Conservation (phyloP, 345 rosid species). For the Bruguiera parviflora region DNA sequence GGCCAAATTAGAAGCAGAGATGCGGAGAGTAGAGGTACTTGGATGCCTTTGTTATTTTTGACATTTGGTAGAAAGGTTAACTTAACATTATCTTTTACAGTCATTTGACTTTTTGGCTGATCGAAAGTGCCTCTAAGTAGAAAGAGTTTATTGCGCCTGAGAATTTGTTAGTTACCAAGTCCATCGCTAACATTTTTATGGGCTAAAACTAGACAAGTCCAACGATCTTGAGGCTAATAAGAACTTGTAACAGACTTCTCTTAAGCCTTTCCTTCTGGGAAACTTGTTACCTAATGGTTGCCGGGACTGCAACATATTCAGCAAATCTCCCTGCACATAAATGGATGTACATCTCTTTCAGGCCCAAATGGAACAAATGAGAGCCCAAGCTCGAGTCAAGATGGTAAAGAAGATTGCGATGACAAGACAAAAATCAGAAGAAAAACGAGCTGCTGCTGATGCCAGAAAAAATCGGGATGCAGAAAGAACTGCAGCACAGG, state of each 20-base stretch:
- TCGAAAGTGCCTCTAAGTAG: neutral
- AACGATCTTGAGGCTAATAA: neutral
- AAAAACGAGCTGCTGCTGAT: constrained; percentile 52
- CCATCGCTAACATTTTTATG: no score
- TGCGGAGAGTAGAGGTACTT: constrained; percentile 61
- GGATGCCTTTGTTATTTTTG: neutral
- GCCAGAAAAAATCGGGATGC: constrained; percentile 49
- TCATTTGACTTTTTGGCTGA: neutral
- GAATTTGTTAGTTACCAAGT: neutral
- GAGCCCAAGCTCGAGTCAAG: constrained; percentile 56
- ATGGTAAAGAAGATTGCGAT: constrained; percentile 57
- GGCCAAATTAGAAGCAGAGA: constrained; percentile 64
- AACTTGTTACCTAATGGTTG: neutral
- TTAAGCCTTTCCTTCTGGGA: neutral
- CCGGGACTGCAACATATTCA: neutral
- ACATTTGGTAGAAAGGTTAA: neutral
- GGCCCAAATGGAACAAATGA: constrained; percentile 60
- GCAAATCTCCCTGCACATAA: neutral
- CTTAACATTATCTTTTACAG: no score
- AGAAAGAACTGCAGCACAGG: constrained; percentile 49
- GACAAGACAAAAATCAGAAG: constrained; percentile 61
- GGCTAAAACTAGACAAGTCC: neutral
- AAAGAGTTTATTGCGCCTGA: neutral
- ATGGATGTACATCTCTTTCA: constrained; percentile 16
- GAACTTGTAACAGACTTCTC: neutral